Evolutionary conservation across 1,284 basidiomycete genomes (phyloP), one percentile per base, ranked within the genome.

Genomic region (Cerrena zonata): DNA sequence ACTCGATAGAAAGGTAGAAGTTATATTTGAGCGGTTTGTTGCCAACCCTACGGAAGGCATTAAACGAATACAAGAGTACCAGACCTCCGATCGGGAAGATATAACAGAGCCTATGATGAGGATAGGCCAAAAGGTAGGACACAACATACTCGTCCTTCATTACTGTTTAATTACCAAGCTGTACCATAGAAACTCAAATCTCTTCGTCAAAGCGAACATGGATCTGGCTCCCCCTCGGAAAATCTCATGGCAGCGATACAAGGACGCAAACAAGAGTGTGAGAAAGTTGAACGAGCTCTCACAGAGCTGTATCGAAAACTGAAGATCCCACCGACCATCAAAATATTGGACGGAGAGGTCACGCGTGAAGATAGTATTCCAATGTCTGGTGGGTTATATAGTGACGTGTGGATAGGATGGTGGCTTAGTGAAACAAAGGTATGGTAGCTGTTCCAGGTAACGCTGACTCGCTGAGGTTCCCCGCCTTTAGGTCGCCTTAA

Each of bases 401-500:
- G 74, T 56, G 73, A 80, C 50, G 69, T 82, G 34, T 80, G 68
- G 65, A 58, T 68, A 49, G 80, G 79, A 11, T 64, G 56, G 19
- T 82, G 79, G 79, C 58, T 82, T 5, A 72, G 66, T 15, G 67
- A 71, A 52, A 65, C 70, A 47, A 74, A 74, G 65, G 79, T 48
- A 22, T 13, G 18, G 21, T n/a, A n/a, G n/a, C n/a, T n/a, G n/a
- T n/a, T n/a, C n/a, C n/a, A n/a, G n/a, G n/a, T n/a, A n/a, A n/a
- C n/a, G n/a, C n/a, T n/a, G n/a, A n/a, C n/a, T n/a, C n/a, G n/a
- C n/a, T n/a, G n/a, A n/a, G n/a, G n/a, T n/a, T n/a, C n/a, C n/a
- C 10, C 10, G 10, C n/a, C 13, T 42, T 19, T 49, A 79, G 79
- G 79, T 81, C 34, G 79, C 79, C n/a, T 56, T 82, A 46, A 82